Conservation (phyloP, 1,284 basidiomycete species). For the Austroboletus niveus region DNA sequence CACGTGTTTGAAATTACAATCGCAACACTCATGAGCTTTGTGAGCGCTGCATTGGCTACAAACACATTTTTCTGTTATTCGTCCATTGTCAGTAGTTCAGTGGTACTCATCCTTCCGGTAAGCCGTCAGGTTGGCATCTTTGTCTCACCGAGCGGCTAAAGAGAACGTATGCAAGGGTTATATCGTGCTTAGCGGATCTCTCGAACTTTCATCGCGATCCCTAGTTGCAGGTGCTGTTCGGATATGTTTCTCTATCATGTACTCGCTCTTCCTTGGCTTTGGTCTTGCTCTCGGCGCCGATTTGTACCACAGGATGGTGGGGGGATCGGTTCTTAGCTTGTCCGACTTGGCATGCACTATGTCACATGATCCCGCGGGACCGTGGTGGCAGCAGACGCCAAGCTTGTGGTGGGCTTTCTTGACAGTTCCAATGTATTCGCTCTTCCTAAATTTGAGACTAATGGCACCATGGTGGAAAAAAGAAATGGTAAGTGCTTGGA, state of each 20-base stretch:
- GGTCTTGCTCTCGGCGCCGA: conserved; percentile 79
- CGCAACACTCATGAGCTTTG: conserved; percentile 77
- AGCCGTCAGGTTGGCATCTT: conserved; percentile 21
- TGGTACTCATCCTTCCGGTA: conserved; percentile 86
- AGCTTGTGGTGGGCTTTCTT: conserved; percentile 69
- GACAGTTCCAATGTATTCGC: conserved; percentile 76
- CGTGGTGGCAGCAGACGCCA: conserved; percentile 61
- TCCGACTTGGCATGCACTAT: conserved; percentile 58
- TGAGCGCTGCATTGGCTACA: conserved; percentile 76
- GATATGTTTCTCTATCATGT: conserved; percentile 79
- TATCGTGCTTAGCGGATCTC: conserved; percentile 76
- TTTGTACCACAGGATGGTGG: conserved; percentile 58
- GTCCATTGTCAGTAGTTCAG: conserved; percentile 78
- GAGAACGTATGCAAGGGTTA: conserved; percentile 49
- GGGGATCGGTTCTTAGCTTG: conserved; percentile 45
- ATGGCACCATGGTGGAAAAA: conserved; percentile 71
- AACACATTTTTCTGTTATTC: conserved; percentile 80
- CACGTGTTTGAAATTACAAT: conserved; percentile 89
- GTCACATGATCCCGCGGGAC: conserved; percentile 52
- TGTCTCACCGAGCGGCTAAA: background rate
- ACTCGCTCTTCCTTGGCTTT: conserved; percentile 80
- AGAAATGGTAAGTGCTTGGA: conserved; percentile 55
- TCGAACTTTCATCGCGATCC: conserved; percentile 79
- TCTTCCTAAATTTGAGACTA: conserved; percentile 74
- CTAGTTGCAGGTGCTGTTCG: conserved; percentile 83